A percentile compares a stretch with the other conserved stretches of the same genome.
Evolutionary conservation across 129 eudicot species (phyloP).

Genomic region (Smallanthus sonchifolius): DNA sequence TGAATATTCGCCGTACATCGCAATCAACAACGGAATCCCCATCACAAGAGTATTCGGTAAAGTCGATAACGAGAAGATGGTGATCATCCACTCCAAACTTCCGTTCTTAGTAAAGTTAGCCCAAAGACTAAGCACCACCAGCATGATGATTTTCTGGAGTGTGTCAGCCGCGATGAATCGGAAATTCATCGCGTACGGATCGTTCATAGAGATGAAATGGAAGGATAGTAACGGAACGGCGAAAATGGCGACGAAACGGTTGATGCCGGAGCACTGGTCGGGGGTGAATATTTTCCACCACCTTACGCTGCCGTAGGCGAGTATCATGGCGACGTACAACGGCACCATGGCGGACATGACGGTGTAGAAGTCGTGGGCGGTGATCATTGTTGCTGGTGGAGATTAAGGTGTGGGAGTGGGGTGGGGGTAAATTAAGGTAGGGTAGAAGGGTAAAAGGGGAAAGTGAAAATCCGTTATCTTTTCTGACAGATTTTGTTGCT

Average conservation of each 20-base stretch:
- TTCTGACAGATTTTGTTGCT: constrained; percentile 27
- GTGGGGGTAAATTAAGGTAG: background rate
- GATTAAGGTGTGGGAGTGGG: background rate
- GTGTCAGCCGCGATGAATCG: constrained; percentile 86
- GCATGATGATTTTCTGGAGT: constrained; percentile 72
- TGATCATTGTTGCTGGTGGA: constrained; percentile 46
- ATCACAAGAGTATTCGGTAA: constrained; percentile 80
- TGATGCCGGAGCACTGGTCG: constrained; percentile 96
- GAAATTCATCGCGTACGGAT: constrained; percentile 74
- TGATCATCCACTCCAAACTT: constrained; percentile 76
- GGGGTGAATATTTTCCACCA: constrained; percentile 97
- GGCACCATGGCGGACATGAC: constrained; percentile 86
- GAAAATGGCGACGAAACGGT: constrained; percentile 82
- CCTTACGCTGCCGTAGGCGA: constrained; percentile 90
- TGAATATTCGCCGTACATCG: constrained; percentile 71
- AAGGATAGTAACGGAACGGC: constrained; percentile 85
- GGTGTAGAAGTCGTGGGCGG: constrained; percentile 81
- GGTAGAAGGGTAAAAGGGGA: background rate
- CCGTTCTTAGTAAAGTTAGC: constrained; percentile 65
- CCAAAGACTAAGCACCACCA: constrained; percentile 50
- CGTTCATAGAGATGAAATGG: constrained; percentile 73
- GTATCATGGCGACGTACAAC: constrained; percentile 85
- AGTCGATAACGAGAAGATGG: constrained; percentile 66
- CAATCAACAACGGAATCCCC: constrained; percentile 84
- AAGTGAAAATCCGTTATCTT: constrained; percentile 32